Percentiles rank a stretch among this genome's conserved stretches.
Conservation (phyloP, 1,284 basidiomycete species). For the Boletus albobrunnescens region DNA sequence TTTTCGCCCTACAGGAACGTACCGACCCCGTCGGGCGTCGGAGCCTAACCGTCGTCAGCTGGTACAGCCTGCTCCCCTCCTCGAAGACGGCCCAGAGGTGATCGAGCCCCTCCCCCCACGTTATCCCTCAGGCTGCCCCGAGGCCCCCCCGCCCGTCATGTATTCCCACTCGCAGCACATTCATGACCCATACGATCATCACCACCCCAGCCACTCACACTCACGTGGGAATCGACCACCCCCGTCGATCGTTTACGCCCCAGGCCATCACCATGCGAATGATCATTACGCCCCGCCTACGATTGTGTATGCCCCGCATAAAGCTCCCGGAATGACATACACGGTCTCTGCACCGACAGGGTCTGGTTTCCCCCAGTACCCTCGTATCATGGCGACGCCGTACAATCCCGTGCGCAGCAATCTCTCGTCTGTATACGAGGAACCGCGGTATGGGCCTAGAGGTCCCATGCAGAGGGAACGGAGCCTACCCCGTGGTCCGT, state of each 20-base stretch:
- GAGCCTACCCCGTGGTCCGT: conserved; percentile 20
- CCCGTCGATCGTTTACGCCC: conserved; percentile 52
- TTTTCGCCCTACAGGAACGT: conserved; percentile 24
- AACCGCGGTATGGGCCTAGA: conserved; percentile 24
- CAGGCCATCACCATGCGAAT: conserved; percentile 39
- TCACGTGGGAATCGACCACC: conserved; percentile 37
- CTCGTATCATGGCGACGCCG: conserved; percentile 34
- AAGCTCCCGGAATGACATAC: conserved; percentile 48
- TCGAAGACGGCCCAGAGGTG: conserved; percentile 25
- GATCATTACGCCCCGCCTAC: conserved; percentile 50
- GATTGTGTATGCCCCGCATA: conserved; percentile 41
- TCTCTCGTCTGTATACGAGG: conserved; percentile 35
- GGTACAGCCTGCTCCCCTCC: conserved; percentile 20
- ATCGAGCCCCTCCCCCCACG: conserved; percentile 26
- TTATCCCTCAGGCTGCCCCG: conserved; percentile 10
- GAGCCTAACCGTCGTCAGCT: conserved; percentile 31
- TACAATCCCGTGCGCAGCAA: conserved; percentile 35
- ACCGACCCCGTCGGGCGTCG: conserved; percentile 40
- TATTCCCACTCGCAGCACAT: conserved; percentile 35
- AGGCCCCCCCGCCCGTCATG: conserved; percentile 26
- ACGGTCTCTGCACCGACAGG: conserved; percentile 52
- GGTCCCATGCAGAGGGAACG: conserved; percentile 33
- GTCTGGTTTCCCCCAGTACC: conserved; percentile 34
- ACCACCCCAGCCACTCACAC: conserved; percentile 37
- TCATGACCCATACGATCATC: conserved; percentile 32